These are phyloP conservation scores for Mycena epipterygia DNA, from an alignment of 768 basidiomycete genomes.

Conservation along the genomic window DNA sequence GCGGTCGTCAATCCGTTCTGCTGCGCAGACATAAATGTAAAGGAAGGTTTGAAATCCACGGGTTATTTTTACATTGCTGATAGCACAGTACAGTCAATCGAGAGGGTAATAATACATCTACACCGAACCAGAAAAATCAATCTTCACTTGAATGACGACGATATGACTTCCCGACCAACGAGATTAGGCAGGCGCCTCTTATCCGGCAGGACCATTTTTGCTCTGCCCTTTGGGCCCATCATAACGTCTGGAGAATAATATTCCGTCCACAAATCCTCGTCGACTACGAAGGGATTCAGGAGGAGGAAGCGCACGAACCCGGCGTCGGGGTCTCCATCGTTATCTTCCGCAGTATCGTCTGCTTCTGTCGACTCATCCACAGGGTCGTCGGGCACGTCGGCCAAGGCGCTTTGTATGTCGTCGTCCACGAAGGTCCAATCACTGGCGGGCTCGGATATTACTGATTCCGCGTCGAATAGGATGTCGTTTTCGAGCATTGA, in stretches of 20 bases:
- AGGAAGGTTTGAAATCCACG: too few relatives aligned
- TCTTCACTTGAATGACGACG: too few relatives aligned
- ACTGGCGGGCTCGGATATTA: background rate
- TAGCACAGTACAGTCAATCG: too few relatives aligned
- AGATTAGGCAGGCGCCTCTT: constrained; percentile 59
- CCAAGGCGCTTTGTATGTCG: background rate
- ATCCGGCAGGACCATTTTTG: constrained; percentile 60
- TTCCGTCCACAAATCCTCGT: constrained; percentile 55
- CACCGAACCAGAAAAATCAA: too few relatives aligned
- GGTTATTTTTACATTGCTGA: too few relatives aligned
- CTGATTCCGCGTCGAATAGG: constrained; percentile 6
- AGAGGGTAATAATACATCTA: too few relatives aligned
- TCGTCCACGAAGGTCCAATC: constrained; percentile 12
- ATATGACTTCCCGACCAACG: constrained; percentile 32
- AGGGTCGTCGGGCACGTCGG: background rate
- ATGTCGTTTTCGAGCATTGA: constrained; percentile 19
- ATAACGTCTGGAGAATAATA: constrained; percentile 60
- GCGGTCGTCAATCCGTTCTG: too few relatives aligned
- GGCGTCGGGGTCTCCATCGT: background rate
- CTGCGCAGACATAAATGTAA: too few relatives aligned
- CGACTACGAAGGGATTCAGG: constrained; percentile 12
- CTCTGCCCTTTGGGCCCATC: constrained; percentile 57
- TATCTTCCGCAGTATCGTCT: background rate
- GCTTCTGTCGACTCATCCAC: background rate
- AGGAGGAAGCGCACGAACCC: constrained; percentile 27